Evolutionary conservation across 441 rosid genomes (phyloP).

Genomic region (Hura crepitans): DNA sequence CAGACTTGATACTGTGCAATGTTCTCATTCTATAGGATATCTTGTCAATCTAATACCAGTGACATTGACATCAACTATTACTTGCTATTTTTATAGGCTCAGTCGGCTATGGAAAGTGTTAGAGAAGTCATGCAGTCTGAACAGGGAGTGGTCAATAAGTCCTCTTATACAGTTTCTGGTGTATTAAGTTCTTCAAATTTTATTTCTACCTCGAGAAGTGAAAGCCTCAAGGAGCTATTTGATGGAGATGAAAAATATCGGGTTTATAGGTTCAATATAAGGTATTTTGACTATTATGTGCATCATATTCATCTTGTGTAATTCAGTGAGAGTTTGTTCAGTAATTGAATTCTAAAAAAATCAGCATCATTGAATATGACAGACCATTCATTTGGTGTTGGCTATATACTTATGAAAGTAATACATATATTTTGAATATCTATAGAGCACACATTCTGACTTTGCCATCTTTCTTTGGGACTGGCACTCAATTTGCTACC

Average conservation of each 20-base stretch:
- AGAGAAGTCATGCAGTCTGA: slow-evolving; percentile 52
- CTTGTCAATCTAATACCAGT: too few species aligned
- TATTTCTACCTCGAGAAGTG: slow-evolving; percentile 54
- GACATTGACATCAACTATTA: not conserved
- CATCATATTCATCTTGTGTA: slow-evolving; percentile 10
- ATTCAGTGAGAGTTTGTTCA: not conserved
- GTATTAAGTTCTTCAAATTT: slow-evolving; percentile 60
- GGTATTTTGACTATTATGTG: slow-evolving; percentile 40
- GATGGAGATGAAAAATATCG: slow-evolving; percentile 47
- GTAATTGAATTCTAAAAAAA: not conserved
- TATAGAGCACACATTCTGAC: too few species aligned
- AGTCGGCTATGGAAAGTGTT: slow-evolving; percentile 41
- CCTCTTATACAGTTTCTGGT: slow-evolving; percentile 56
- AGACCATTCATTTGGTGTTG: too few species aligned
- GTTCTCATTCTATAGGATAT: slow-evolving; percentile 1
- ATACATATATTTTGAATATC: not conserved
- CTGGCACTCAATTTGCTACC: too few species aligned
- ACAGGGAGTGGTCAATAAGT: slow-evolving; percentile 39
- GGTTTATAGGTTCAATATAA: slow-evolving; percentile 63
- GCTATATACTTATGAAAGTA: not conserved
- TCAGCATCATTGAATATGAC: not conserved
- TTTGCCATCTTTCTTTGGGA: too few species aligned
- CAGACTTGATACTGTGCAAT: slow-evolving; percentile 4
- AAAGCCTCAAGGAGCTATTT: slow-evolving; percentile 55
- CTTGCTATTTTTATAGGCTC: slow-evolving; percentile 46